Conservation (phyloP, 1,139 yeast species). For the Wickerhamiella infanticola region DNA sequence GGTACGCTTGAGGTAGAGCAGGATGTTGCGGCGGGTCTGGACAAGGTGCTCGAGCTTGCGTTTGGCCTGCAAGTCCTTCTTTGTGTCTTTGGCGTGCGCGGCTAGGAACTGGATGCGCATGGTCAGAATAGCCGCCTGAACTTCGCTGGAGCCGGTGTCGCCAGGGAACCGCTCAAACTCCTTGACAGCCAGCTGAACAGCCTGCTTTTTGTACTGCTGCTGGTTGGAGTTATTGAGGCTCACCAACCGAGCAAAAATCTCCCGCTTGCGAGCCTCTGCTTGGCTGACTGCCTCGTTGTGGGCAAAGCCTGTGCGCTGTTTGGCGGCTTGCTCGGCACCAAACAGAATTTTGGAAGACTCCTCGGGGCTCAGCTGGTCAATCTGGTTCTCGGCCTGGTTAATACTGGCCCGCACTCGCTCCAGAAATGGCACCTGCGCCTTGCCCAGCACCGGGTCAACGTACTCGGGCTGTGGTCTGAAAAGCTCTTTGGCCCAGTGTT, state of each 20-base stretch:
- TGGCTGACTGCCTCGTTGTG: constrained; percentile 22
- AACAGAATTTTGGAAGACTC: constrained; percentile 64
- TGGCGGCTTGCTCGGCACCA: constrained; percentile 54
- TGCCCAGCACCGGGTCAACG: constrained; percentile 75
- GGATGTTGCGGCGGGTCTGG: constrained; percentile 71
- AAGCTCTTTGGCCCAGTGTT: constrained; percentile 17
- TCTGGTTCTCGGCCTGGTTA: constrained; percentile 43
- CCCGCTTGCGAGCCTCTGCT: constrained; percentile 44
- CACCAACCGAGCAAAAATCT: constrained; percentile 56
- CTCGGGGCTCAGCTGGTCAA: constrained; percentile 23
- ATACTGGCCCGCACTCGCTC: constrained; percentile 50
- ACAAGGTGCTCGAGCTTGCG: constrained; percentile 66
- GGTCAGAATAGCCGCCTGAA: constrained; percentile 84
- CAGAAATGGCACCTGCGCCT: constrained; percentile 49
- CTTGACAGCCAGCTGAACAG: constrained; percentile 47
- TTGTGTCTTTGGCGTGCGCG: constrained; percentile 55
- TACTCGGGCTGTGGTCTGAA: constrained; percentile 15
- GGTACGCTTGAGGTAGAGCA: constrained; percentile 66
- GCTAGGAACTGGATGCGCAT: constrained; percentile 65
- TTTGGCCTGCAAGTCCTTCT: constrained; percentile 57
- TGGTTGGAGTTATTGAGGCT: constrained; percentile 56
- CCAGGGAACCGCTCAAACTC: constrained; percentile 78
- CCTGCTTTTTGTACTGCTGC: constrained; percentile 42
- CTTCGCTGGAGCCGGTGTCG: constrained; percentile 91
- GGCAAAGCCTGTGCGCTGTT: constrained; percentile 28